Evolutionary conservation across 768 basidiomycete species (phyloP), one percentile per base, ranked within the genome.

Genomic region (Lactarius pseudohatsudake): DNA sequence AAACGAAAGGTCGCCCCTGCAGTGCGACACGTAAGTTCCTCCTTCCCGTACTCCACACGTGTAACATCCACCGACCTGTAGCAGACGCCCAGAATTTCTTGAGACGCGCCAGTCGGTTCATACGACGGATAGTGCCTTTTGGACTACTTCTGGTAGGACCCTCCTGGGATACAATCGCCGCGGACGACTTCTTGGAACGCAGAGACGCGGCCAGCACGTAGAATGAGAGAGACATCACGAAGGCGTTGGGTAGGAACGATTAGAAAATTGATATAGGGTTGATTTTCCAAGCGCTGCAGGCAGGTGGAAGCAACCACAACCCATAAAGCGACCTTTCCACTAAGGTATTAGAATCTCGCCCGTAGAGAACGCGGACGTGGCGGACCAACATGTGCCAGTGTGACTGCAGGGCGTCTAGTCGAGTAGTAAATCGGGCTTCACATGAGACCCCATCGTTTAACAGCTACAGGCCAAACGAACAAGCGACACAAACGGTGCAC

Each of bases 181-280:
- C 20, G 13, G 56, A 54, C 13, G 65, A 41, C 50, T 40, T 59
- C 41, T 16, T 47, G 20, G 15, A 18, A 54, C 41, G 66, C 22
- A 67, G 50, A 4, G 66, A 59, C 32, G 57, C 58, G 66, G 36
- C 61, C 57, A 55, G 61, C 66, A 67, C 62, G 45, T 57, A 26
- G 30, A 63, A 15, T 28, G 50, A 16, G 32, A 50, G 34, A 22
- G 62, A 47, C 50, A 64, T 67, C 10, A 16, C 41, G 11, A 10
- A 32, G 5, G 26, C n/a, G 3, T 36, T 1, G 7, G n/a, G 43
- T 58, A 16, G 53, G 20, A 8, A 34, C 6, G 50, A 34, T 8
- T 10, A 28, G 4, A 5, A 15, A 3, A 20, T 7, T 20, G 50
- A 32, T 57, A 8, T 4, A 22, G 22, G 53, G 34, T 32, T 15